Evolutionary conservation across 768 basidiomycete genomes (phyloP).

Genomic region (Rhodotorula sphaerocarpa): DNA sequence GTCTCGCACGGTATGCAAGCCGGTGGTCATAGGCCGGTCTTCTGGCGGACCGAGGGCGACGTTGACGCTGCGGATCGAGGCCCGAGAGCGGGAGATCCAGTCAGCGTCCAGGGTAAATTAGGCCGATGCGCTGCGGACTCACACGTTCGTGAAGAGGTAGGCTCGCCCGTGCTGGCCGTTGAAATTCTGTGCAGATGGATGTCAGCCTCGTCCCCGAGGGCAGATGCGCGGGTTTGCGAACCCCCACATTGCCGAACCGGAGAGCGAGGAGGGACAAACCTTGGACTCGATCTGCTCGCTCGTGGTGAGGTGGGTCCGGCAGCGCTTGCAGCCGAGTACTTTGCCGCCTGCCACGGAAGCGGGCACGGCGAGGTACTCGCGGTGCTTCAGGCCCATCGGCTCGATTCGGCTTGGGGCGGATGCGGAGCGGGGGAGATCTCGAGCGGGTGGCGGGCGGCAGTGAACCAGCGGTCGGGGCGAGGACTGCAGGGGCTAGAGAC

Average conservation of each 20-base stretch:
- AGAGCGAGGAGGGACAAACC: conserved; percentile 48
- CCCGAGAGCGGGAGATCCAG: too few species aligned
- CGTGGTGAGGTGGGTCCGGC: conserved; percentile 84
- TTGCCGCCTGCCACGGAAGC: conserved; percentile 42
- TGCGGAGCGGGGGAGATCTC: too few species aligned
- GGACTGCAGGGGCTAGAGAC: too few species aligned
- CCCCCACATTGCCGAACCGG: neutral
- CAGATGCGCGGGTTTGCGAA: too few species aligned
- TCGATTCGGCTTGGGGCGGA: too few species aligned
- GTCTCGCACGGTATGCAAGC: conserved; percentile 90
- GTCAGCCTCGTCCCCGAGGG: neutral
- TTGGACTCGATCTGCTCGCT: conserved; percentile 84
- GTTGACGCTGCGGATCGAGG: conserved; percentile 62
- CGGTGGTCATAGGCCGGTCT: conserved; percentile 94
- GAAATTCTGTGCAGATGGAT: conserved; percentile 60
- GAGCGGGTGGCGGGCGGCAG: too few species aligned
- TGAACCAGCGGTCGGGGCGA: too few species aligned
- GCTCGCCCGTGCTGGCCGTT: conserved; percentile 94
- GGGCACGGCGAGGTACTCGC: conserved; percentile 72
- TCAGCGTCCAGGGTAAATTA: neutral
- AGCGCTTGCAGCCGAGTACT: conserved; percentile 77
- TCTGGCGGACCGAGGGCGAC: conserved; percentile 77
- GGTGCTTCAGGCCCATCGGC: conserved; percentile 85
- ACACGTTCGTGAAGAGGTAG: conserved; percentile 90
- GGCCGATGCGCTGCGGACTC: conserved; percentile 44